Conservation (phyloP, 1,284 basidiomycete species). For the Phellinidium pouzarii region DNA sequence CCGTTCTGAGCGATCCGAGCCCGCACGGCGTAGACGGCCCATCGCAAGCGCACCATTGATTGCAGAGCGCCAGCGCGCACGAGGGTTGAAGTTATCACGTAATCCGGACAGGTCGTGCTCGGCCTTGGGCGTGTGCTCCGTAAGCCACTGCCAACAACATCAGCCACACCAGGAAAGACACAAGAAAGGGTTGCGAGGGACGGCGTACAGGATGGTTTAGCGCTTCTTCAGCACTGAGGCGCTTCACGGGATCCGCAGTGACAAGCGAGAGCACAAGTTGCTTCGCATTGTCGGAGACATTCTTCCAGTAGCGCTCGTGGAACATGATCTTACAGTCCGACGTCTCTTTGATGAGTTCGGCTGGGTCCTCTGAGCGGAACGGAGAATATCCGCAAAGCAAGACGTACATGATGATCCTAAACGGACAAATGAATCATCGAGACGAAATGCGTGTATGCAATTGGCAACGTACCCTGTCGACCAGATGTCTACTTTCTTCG, state of each 20-base stretch:
- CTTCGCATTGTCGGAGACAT: slow-evolving; percentile 77
- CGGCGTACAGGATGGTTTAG: slow-evolving; percentile 42
- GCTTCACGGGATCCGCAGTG: slow-evolving; percentile 44
- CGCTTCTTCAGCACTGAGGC: slow-evolving; percentile 47
- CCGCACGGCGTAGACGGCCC: slow-evolving; percentile 32
- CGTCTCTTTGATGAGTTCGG: slow-evolving; percentile 76
- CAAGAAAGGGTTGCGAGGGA: not conserved
- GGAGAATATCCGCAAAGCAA: slow-evolving; percentile 90
- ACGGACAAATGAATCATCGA: not conserved
- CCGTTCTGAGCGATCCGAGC: slow-evolving; percentile 24
- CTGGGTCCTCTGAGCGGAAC: slow-evolving; percentile 80
- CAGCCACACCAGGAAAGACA: not conserved
- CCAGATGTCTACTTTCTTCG: slow-evolving; percentile 93
- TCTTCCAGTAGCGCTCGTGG: slow-evolving; percentile 91
- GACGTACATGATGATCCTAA: slow-evolving; percentile 88
- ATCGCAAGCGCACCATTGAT: slow-evolving; percentile 58
- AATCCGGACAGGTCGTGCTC: slow-evolving; percentile 67
- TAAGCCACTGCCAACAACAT: slow-evolving; percentile 56
- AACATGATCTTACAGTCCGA: slow-evolving; percentile 81
- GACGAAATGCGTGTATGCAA: slow-evolving; percentile 1
- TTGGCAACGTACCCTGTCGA: slow-evolving; percentile 66
- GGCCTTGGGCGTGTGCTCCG: slow-evolving; percentile 46
- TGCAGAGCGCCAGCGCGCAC: slow-evolving; percentile 60
- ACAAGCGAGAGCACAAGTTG: slow-evolving; percentile 43
- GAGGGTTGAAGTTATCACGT: slow-evolving; percentile 72